Evolutionary conservation across 2,329 filamentous ascomycete genomes (phyloP).

Genomic region (Pseudogymnoascus destructans): DNA sequence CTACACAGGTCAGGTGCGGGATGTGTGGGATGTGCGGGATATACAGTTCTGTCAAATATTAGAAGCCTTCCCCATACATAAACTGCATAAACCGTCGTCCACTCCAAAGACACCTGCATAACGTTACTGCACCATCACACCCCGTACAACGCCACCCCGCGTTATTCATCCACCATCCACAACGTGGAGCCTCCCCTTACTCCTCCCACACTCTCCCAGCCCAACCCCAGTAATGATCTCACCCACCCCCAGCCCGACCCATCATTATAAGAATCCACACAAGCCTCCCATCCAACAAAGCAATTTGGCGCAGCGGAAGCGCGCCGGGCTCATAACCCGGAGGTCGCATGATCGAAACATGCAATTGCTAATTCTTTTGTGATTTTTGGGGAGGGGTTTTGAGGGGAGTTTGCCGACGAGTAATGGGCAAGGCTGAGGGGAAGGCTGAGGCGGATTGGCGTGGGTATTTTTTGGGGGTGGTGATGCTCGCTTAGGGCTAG

Average conservation of each 20-base stretch:
- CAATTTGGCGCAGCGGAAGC: conserved; percentile 15
- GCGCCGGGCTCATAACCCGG: conserved; percentile 15
- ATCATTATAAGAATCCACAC: neutral
- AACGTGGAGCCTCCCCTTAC: neutral
- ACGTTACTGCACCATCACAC: neutral
- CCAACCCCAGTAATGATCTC: neutral
- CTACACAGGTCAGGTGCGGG: neutral
- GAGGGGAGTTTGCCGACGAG: neutral
- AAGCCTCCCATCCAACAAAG: conserved; percentile 6
- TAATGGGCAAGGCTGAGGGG: neutral
- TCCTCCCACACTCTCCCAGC: neutral
- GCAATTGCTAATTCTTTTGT: conserved; percentile 9
- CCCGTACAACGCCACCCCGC: neutral
- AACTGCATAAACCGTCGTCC: neutral
- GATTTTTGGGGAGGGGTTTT: neutral
- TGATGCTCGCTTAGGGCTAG: neutral
- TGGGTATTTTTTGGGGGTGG: neutral
- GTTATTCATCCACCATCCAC: neutral
- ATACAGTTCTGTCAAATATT: neutral
- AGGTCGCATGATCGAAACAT: conserved; percentile 14
- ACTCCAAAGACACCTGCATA: neutral
- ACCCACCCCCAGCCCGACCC: neutral
- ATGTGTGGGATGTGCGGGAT: neutral
- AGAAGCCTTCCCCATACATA: neutral
- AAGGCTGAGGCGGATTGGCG: neutral